phyloP scores from a whole-genome alignment of 305 asterid species.

The Fraxinus xanthoxyloides region DNA sequence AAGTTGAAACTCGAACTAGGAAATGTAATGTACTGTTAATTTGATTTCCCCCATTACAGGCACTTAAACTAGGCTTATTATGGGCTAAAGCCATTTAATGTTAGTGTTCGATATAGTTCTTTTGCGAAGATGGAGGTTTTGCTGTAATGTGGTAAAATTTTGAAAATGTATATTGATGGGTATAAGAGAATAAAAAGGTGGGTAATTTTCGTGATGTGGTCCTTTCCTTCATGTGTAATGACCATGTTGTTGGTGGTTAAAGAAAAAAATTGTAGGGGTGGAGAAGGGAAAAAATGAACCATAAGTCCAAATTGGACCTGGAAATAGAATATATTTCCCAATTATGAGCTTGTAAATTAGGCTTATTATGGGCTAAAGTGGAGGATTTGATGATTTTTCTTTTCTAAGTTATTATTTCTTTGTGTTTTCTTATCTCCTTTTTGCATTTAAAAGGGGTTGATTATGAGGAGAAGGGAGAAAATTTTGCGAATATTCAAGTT shows the following conservation, averaged over 20 bases:
- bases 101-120: not conserved
- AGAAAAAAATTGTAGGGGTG: not conserved
- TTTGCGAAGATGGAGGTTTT: not conserved
- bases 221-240: conserved; percentile 15
- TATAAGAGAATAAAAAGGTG: not conserved
- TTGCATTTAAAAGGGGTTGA: conserved; percentile 28
- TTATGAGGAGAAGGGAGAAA: conserved; percentile 43
- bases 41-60: not conserved
- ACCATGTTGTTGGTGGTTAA: not conserved
- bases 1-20: conserved; percentile 16
- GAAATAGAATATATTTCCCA: not conserved
- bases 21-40: conserved; percentile 3
- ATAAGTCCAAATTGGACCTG: not conserved
- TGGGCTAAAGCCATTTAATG: not conserved
- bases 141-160: not conserved
- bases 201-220: conserved; percentile 23
- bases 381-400: not conserved
- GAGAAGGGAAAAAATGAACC: not conserved
- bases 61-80: not conserved
- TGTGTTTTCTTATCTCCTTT: not conserved
- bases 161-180: not conserved
- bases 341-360: not conserved
- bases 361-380: not conserved
- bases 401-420: not conserved
- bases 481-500: conserved; percentile 39